Evolutionary conservation across 192 early-diverging fungal genomes (phyloP), one percentile per base, ranked within the genome.

Genomic region (Linderina pennispora): DNA sequence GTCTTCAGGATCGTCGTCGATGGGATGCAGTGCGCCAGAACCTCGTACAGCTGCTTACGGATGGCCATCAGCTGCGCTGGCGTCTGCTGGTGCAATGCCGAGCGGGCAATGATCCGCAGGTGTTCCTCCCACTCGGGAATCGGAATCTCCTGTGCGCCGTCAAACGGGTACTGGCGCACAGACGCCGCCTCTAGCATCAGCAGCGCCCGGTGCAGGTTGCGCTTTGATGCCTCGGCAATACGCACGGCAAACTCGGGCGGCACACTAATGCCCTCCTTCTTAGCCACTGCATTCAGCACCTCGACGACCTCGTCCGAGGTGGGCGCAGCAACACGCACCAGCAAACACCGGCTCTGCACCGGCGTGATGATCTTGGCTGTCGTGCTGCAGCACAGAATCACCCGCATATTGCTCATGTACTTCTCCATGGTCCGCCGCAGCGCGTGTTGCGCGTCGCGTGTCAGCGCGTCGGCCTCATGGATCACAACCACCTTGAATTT

Each of bases 401-500:
- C 71, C 17, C 97, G 84, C 44, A 97, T 69, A 62, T 93, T 96
- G 43, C 56, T 58, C 79, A 90, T 91, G 64, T 99, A 98, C 74
- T 97, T 98, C 69, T 99, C 97, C 97, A 99, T 99, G 2, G 97
- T 99, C n/a, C 97, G 77, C 44, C 97, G 83, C 44, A 99, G 79
- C 19, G 86, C 94, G 23, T 92, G 85, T 68, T 99, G 97, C 11
- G 97, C 94, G 40, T 95, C 91, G 31, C 86, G 76, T 23, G 83
- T 80, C 41, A 99, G 76, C 34, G 68, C 50, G 57, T 98, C 93
- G 3, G 97, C 94, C 65, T 97, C 94, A 65, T 96, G 87, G 42
- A 99, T 77, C 17, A 98, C 81, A 4, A 98, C 89, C 3, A 96
- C 87, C 75, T 99, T 99, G 65, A 97, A 99, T 44, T 68, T 58